phyloP scores from a whole-genome alignment of 2,329 filamentous ascomycete species.

The Penicillium sp. region DNA sequence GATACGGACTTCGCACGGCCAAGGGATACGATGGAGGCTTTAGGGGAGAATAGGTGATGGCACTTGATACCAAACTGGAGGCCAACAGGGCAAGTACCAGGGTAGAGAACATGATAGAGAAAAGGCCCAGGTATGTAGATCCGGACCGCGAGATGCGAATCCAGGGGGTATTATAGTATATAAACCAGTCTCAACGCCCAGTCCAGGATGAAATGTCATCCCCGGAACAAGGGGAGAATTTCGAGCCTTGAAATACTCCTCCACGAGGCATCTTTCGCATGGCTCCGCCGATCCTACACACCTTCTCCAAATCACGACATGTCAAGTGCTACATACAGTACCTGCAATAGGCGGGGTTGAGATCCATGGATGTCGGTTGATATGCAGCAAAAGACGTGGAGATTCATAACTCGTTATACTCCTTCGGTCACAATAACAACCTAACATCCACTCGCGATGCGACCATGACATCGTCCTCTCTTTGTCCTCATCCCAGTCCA shows the following conservation, averaged over 20 bases:
- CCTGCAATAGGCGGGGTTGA: neutral
- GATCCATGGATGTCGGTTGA: slow-evolving; percentile 12
- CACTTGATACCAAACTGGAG: slow-evolving; percentile 2
- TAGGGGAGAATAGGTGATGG: slow-evolving; percentile 15
- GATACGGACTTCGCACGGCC: slow-evolving; percentile 38
- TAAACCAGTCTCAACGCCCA: neutral
- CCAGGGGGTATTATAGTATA: slow-evolving; percentile 5
- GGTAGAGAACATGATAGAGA: slow-evolving; percentile 10
- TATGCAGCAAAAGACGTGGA: neutral
- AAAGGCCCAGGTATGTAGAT: slow-evolving; percentile 4
- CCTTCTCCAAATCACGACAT: slow-evolving; percentile 15
- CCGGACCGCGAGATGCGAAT: neutral
- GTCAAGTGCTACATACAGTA: slow-evolving; percentile 4
- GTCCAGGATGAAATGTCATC: slow-evolving; percentile 7
- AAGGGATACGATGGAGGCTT: slow-evolving; percentile 39
- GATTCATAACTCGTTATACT: neutral
- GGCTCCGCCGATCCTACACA: neutral
- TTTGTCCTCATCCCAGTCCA: neutral
- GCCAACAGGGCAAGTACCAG: slow-evolving; percentile 7
- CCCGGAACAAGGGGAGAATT: slow-evolving; percentile 4
- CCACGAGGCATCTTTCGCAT: slow-evolving; percentile 6
- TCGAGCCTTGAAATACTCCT: slow-evolving; percentile 11
- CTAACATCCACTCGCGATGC: slow-evolving; percentile 6
- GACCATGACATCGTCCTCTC: neutral
- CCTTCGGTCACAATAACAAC: neutral